Percentiles rank a stretch among this genome's conserved stretches.
phyloP scores from a whole-genome alignment of 768 basidiomycete species.

The Coprinopsis sp. region DNA sequence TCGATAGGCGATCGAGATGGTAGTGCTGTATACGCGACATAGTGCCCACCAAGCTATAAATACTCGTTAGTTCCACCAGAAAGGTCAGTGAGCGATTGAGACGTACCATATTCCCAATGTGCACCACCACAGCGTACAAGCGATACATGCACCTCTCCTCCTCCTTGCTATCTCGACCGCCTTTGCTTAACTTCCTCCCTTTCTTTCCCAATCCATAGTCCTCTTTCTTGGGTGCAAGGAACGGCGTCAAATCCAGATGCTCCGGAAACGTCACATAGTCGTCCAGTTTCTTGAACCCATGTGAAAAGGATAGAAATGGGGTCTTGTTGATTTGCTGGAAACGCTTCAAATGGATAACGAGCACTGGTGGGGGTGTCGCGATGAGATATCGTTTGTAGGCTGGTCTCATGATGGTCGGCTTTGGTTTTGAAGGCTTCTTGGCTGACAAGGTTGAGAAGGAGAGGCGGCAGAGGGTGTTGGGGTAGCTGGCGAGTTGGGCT shows the following conservation, averaged over 20 bases:
- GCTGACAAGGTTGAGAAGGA: conserved; percentile 7
- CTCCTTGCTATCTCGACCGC: conserved; percentile 10
- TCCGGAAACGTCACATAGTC: conserved; percentile 91
- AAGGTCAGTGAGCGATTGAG: neutral
- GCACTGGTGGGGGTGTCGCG: conserved; percentile 77
- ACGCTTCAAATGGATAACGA: conserved; percentile 90
- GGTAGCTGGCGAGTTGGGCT: neutral
- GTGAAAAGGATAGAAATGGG: conserved; percentile 57
- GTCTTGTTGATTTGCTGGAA: conserved; percentile 82
- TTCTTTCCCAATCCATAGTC: conserved; percentile 48
- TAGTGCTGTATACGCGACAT: conserved; percentile 79
- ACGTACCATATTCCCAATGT: conserved; percentile 83
- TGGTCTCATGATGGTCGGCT: conserved; percentile 72
- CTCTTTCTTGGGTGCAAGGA: conserved; percentile 75
- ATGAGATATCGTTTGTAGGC: conserved; percentile 96
- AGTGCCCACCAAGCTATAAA: conserved; percentile 79
- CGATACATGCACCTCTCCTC: conserved; percentile 35
- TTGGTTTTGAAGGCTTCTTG: conserved; percentile 30
- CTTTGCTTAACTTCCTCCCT: conserved; percentile 8
- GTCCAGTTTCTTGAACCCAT: conserved; percentile 84
- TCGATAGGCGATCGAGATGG: conserved; percentile 32
- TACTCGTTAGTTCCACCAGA: conserved; percentile 10
- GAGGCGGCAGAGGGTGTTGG: conserved; percentile 3
- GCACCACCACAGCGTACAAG: conserved; percentile 79
- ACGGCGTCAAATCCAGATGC: conserved; percentile 78